Evolutionary conservation across 495 filamentous ascomycete species (phyloP).

Genomic region (Penicillium samsonianum): DNA sequence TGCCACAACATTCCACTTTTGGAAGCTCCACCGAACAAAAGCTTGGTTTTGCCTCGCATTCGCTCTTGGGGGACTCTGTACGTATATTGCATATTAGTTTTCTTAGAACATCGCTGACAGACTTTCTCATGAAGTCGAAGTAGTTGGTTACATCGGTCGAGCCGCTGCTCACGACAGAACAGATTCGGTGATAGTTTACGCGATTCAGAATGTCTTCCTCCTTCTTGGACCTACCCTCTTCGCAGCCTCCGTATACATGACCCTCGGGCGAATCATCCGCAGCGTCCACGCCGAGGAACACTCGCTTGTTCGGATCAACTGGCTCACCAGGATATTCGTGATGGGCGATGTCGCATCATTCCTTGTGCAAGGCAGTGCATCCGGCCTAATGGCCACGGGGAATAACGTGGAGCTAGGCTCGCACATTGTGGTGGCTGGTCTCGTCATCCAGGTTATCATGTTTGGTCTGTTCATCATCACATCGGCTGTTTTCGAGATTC

Average conservation of each 20-base stretch:
- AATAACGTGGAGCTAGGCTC: slow-evolving; percentile 7
- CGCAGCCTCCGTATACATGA: slow-evolving; percentile 55
- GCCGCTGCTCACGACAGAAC: slow-evolving; percentile 22
- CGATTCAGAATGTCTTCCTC: slow-evolving; percentile 33
- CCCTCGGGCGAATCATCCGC: slow-evolving; percentile 47
- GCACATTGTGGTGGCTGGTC: slow-evolving; percentile 32
- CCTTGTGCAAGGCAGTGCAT: slow-evolving; percentile 18
- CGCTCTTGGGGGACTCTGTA: slow-evolving; percentile 21
- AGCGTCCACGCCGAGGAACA: slow-evolving; percentile 38
- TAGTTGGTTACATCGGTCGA: slow-evolving; percentile 47
- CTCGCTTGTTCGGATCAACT: slow-evolving; percentile 9
- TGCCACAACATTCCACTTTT: slow-evolving; percentile 42
- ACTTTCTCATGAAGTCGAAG: slow-evolving; percentile 38
- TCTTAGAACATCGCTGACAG: neutral
- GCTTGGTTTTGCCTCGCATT: slow-evolving; percentile 21
- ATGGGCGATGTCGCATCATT: slow-evolving; percentile 24
- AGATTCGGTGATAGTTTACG: slow-evolving; percentile 22
- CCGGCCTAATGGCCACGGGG: slow-evolving; percentile 5
- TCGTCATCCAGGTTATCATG: slow-evolving; percentile 37
- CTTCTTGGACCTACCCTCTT: slow-evolving; percentile 36
- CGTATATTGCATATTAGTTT: slow-evolving; percentile 10
- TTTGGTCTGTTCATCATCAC: slow-evolving; percentile 40
- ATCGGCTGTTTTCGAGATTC: slow-evolving; percentile 29
- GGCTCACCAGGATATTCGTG: slow-evolving; percentile 24
- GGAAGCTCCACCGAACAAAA: slow-evolving; percentile 17